A percentile compares a stretch with the other conserved stretches of the same genome.
Evolutionary conservation across 805 yeast species (phyloP).

Genomic region (Spathaspora girioi): DNA sequence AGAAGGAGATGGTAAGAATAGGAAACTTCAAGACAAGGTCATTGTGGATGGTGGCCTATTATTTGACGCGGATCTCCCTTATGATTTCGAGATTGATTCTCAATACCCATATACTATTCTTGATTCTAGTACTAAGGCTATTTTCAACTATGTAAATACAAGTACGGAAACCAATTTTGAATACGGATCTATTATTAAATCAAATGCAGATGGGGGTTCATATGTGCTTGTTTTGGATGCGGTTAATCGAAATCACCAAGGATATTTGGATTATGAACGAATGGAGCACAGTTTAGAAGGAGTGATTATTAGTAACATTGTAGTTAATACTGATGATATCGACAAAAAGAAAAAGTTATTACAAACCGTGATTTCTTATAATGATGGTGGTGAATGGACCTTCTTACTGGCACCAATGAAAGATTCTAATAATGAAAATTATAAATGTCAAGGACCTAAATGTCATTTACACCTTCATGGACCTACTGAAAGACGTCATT

Average conservation of each 20-base stretch:
- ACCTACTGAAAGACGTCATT: conserved; percentile 58
- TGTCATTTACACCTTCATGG: conserved; percentile 89
- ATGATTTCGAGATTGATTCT: conserved; percentile 50
- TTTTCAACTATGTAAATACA: conserved; percentile 78
- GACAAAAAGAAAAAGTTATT: conserved; percentile 44
- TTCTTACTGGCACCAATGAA: conserved; percentile 63
- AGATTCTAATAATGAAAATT: conserved; percentile 59
- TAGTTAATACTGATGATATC: conserved; percentile 17
- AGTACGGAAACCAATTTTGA: conserved; percentile 54
- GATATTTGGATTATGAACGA: conserved; percentile 87
- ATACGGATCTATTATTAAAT: conserved; percentile 77
- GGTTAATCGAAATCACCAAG: conserved; percentile 71
- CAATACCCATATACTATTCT: conserved; percentile 55
- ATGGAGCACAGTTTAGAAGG: conserved; percentile 62
- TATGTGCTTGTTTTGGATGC: conserved; percentile 63
- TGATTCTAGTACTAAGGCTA: conserved; percentile 65
- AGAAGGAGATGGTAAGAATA: conserved; percentile 22
- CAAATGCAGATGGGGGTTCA: conserved; percentile 88
- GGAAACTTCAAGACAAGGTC: conserved; percentile 59
- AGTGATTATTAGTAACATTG: conserved; percentile 69
- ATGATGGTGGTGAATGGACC: conserved; percentile 90
- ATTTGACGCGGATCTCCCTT: conserved; percentile 79
- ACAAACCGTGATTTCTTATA: conserved; percentile 73
- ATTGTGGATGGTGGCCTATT: conserved; percentile 74
- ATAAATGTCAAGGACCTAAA: conserved; percentile 46